Conservation (phyloP, 345 rosid genomes). For the Boechera stricta region DNA sequence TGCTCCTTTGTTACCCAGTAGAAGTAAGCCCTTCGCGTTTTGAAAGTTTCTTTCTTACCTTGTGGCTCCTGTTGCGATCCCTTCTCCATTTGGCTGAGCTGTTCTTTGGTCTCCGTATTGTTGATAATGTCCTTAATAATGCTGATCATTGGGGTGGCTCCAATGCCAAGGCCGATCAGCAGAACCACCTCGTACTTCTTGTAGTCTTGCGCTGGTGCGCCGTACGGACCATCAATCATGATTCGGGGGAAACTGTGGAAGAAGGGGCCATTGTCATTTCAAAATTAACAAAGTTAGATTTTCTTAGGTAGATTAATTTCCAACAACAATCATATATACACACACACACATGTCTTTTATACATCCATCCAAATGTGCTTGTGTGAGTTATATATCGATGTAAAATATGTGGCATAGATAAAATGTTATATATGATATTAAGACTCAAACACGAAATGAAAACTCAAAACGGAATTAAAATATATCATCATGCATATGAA, state of each 20-base stretch:
- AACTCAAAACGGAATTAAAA: background rate
- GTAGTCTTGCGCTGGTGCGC: conserved; percentile 87
- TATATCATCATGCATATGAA: background rate
- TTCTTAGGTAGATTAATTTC: background rate
- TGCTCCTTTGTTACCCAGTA: conserved; percentile 85
- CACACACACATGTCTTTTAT: no score
- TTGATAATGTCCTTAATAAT: conserved; percentile 75
- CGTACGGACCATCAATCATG: conserved; percentile 79
- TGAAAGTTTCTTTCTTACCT: conserved; percentile 51
- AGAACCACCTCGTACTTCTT: conserved; percentile 68
- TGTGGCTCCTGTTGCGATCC: conserved; percentile 38
- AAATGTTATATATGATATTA: no score
- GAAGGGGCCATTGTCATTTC: conserved; percentile 1
- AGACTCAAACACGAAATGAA: no score
- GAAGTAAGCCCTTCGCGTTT: conserved; percentile 68
- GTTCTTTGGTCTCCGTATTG: conserved; percentile 55
- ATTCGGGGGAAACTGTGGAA: conserved; percentile 54
- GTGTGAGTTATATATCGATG: no score
- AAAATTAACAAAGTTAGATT: background rate
- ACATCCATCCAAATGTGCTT: no score
- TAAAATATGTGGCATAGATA: no score
- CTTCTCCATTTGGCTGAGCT: conserved; percentile 44
- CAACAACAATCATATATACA: background rate
- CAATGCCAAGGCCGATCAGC: conserved; percentile 75
- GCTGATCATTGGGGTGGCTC: conserved; percentile 88